These are phyloP conservation scores for Clitoria ternatea DNA, from an alignment of 306 rosid species.

Conservation along the genomic window DNA sequence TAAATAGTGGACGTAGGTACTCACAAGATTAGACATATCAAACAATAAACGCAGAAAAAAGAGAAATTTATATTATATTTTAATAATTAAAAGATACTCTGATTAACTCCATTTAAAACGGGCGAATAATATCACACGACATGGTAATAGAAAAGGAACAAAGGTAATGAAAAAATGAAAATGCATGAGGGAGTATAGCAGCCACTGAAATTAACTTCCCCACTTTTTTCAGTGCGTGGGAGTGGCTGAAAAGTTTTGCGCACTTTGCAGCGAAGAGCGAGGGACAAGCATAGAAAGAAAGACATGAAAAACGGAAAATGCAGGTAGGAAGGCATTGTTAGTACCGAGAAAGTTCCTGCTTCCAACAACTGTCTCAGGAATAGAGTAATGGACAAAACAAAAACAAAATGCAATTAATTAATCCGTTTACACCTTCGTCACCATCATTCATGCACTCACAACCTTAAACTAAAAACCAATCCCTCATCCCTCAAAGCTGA, in stretches of 20 bases:
- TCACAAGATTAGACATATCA: not conserved
- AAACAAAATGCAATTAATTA: not conserved
- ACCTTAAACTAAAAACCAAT: not conserved
- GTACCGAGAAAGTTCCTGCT: slow-evolving; percentile 17
- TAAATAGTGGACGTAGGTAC: not conserved
- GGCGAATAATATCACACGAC: no score
- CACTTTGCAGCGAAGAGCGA: slow-evolving; percentile 16
- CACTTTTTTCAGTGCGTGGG: slow-evolving; percentile 3
- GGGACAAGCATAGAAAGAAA: slow-evolving; percentile 6
- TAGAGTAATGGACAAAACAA: not conserved
- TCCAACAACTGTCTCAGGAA: slow-evolving; percentile 24
- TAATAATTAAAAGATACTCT: not conserved
- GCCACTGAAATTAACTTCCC: not conserved
- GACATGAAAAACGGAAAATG: slow-evolving; percentile 29
- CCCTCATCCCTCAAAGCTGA: not conserved
- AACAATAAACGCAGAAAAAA: not conserved
- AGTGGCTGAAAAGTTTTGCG: slow-evolving; percentile 32
- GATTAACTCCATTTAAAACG: no score
- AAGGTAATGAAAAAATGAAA: not conserved
- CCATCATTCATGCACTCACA: not conserved
- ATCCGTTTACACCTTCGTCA: not conserved
- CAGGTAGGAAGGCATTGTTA: slow-evolving; percentile 11
- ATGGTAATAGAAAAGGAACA: not conserved
- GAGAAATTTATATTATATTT: not conserved
- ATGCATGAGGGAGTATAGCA: not conserved